These are phyloP conservation scores for Coccomyxa subellipsoidea DNA, from an alignment of 163 green algal species.

Conservation along the genomic window DNA sequence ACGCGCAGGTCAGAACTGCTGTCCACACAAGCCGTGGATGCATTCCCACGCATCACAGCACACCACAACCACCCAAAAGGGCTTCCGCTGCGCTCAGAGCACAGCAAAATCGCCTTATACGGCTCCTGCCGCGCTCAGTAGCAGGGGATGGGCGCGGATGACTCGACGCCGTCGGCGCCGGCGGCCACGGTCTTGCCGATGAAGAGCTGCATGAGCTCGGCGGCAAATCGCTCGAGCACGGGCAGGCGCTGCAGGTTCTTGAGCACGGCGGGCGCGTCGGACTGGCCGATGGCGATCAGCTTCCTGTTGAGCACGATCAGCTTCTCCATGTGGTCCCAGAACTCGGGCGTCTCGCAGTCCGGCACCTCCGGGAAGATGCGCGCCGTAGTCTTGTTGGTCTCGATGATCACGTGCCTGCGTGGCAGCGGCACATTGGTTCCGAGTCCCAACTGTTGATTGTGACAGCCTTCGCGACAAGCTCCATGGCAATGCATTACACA, in stretches of 20 bases:
- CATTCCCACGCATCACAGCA: too few species aligned
- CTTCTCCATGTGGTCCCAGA: constrained; percentile 44
- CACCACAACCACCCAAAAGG: too few species aligned
- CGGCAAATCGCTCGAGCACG: constrained; percentile 63
- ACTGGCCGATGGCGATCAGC: constrained; percentile 54
- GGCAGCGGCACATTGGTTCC: not conserved
- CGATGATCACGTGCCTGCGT: constrained; percentile 24
- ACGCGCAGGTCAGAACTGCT: too few species aligned
- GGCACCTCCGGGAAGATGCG: constrained; percentile 90
- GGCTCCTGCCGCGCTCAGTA: not conserved
- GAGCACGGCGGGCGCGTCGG: constrained; percentile 49
- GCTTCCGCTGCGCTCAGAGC: too few species aligned
- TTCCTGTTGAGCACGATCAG: constrained; percentile 39
- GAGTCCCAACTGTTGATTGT: too few species aligned
- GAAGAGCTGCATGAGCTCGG: constrained; percentile 49
- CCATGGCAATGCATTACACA: too few species aligned
- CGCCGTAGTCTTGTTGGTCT: constrained; percentile 97
- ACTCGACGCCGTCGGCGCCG: constrained; percentile 30
- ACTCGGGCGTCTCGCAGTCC: constrained; percentile 47
- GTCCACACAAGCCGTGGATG: too few species aligned
- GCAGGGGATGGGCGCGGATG: not conserved
- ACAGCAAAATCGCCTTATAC: too few species aligned
- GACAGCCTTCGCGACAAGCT: too few species aligned
- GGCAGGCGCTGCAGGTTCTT: constrained; percentile 62
- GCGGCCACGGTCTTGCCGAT: constrained; percentile 27